Percentiles rank a stretch among this genome's conserved stretches.
These are phyloP conservation scores for Boletus tomentosulus DNA, from an alignment of 768 basidiomycete species.

Conservation along the genomic window DNA sequence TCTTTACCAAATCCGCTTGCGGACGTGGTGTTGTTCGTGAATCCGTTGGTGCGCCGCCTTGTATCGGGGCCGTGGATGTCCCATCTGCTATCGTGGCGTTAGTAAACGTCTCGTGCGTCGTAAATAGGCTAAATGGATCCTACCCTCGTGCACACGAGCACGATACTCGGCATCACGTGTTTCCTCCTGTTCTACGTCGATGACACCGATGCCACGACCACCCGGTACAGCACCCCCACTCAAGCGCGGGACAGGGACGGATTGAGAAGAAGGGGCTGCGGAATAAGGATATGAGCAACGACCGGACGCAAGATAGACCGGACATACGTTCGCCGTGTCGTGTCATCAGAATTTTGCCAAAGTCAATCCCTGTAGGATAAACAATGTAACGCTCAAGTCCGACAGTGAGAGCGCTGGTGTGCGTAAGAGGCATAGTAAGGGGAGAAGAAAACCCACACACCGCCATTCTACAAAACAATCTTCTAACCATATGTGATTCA, in stretches of 20 bases:
- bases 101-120: background rate
- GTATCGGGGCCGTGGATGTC: background rate
- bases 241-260: background rate
- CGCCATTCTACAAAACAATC: constrained; percentile 85
- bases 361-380: constrained; percentile 68
- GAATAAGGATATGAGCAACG: background rate
- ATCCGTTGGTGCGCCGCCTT: background rate
- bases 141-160: background rate
- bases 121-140: background rate
- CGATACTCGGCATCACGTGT: constrained; percentile 13
- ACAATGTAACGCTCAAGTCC: constrained; percentile 63
- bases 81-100: constrained; percentile 1
- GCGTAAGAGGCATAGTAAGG: background rate
- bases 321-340: constrained; percentile 15
- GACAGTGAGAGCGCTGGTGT: constrained; percentile 46
- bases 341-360: constrained; percentile 39
- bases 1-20: constrained; percentile 8
- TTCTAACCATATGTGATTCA: constrained; percentile 91
- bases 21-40: background rate
- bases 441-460: background rate
- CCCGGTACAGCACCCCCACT: constrained; percentile 28
- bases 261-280: constrained; percentile 8
- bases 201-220: constrained; percentile 24
- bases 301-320: background rate
- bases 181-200: constrained; percentile 23